Evolutionary conservation across 106 monocot genomes (phyloP).

Genomic region (Platanthera guangdongensis): DNA sequence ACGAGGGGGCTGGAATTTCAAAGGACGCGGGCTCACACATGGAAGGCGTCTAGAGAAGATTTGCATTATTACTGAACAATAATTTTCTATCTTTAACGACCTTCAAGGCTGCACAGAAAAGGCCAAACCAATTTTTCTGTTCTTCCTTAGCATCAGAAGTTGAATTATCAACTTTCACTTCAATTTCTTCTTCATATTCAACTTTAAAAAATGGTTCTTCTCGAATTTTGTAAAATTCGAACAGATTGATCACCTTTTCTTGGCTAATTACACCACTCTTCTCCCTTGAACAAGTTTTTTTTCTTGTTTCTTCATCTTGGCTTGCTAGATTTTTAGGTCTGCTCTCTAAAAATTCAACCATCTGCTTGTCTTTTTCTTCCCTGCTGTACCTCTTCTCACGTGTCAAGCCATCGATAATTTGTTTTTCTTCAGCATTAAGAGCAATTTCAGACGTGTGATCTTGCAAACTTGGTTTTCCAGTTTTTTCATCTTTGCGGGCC

Average conservation of each 20-base stretch:
- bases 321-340: not conserved
- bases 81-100: slow-evolving; percentile 36
- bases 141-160: slow-evolving; percentile 3
- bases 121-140: slow-evolving; percentile 56
- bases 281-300: not conserved
- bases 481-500: not conserved
- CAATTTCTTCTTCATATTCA: slow-evolving; percentile 17
- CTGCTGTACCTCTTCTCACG: not conserved
- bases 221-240: slow-evolving; percentile 23
- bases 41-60: slow-evolving; percentile 38
- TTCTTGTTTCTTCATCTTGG: slow-evolving; percentile 1
- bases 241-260: not conserved
- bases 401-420: not conserved
- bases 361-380: slow-evolving; percentile 37
- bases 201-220: slow-evolving; percentile 38
- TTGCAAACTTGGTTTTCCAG: not conserved
- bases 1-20: slow-evolving; percentile 10
- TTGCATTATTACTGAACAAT: slow-evolving; percentile 8
- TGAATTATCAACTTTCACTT: slow-evolving; percentile 18
- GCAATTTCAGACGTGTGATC: not conserved
- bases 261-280: not conserved
- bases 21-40: not conserved
- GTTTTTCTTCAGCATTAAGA: not conserved
- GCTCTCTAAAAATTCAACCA: slow-evolving; percentile 12
- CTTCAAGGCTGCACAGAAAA: slow-evolving; percentile 48